A percentile compares a stretch with the other conserved stretches of the same genome.
Conservation (phyloP, 225 moss, liverwort and hornwort species). For the Asterella californica region DNA sequence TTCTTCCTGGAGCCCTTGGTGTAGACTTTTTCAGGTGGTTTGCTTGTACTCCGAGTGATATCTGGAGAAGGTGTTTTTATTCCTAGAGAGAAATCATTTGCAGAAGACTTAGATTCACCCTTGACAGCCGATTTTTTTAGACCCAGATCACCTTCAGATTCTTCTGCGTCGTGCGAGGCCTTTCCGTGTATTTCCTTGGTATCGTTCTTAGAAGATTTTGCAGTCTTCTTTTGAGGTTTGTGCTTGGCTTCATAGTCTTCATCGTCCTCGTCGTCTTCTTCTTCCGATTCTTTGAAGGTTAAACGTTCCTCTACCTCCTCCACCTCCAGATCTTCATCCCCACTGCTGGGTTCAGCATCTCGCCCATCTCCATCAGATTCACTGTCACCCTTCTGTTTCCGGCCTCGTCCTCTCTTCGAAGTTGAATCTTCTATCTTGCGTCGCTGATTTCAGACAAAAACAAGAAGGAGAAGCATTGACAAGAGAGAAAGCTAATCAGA, state of each 20-base stretch:
- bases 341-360: constrained; percentile 45
- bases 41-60: constrained; percentile 44
- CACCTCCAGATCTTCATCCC: constrained; percentile 66
- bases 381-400: constrained; percentile 54
- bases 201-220: constrained; percentile 39
- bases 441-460: constrained; percentile 36
- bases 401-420: constrained; percentile 53
- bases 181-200: constrained; percentile 51
- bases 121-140: constrained; percentile 37
- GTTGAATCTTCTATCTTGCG: constrained; percentile 59
- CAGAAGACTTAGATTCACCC: constrained; percentile 21
- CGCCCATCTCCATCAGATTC: constrained; percentile 46
- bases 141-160: constrained; percentile 43
- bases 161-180: constrained; percentile 45
- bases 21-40: constrained; percentile 68
- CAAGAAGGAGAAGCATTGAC: background rate
- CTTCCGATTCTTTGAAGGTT: constrained; percentile 60
- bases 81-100: constrained; percentile 9
- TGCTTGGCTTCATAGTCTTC: constrained; percentile 48
- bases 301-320: constrained; percentile 67
- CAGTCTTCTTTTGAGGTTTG: constrained; percentile 31
- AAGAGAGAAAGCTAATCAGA: background rate
- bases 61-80: constrained; percentile 43
- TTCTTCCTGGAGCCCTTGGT: constrained; percentile 54
- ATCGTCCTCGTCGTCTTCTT: constrained; percentile 55